These are phyloP conservation scores for Vitis vinifera DNA, from an alignment of 164 flowering plant species.

Conservation along the genomic window DNA sequence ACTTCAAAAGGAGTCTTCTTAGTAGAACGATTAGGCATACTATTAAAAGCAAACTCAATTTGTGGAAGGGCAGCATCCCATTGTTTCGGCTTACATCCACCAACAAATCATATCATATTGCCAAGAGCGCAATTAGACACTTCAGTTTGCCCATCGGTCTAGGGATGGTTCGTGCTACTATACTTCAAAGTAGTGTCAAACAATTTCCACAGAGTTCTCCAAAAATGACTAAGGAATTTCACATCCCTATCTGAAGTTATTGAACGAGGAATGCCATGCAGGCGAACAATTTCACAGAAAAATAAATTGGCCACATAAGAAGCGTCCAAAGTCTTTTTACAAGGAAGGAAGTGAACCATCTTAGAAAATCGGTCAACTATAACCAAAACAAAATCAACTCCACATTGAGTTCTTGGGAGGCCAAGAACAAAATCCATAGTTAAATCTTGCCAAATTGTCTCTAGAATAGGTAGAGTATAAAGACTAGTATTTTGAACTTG, in stretches of 20 bases:
- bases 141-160: neutral
- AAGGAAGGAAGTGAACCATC: conserved; percentile 1
- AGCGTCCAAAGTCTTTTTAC: neutral
- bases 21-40: neutral
- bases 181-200: neutral
- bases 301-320: neutral
- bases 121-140: neutral
- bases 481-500: neutral
- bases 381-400: conserved; percentile 1
- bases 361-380: conserved; percentile 3
- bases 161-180: neutral
- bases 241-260: no score
- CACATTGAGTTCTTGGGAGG: neutral
- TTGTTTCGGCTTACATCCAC: neutral
- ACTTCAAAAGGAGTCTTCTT: neutral
- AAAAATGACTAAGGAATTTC: no score
- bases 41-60: conserved; percentile 3
- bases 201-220: neutral
- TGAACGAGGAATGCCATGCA: no score
- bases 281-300: no score
- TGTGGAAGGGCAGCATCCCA: neutral
- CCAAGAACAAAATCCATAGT: conserved; percentile 3
- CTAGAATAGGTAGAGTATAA: neutral
- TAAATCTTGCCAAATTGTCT: neutral
- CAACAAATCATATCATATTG: neutral